Base-by-base conservation (phyloP, 179 eudicot species). In the Sideroxylon spinosum region DNA sequence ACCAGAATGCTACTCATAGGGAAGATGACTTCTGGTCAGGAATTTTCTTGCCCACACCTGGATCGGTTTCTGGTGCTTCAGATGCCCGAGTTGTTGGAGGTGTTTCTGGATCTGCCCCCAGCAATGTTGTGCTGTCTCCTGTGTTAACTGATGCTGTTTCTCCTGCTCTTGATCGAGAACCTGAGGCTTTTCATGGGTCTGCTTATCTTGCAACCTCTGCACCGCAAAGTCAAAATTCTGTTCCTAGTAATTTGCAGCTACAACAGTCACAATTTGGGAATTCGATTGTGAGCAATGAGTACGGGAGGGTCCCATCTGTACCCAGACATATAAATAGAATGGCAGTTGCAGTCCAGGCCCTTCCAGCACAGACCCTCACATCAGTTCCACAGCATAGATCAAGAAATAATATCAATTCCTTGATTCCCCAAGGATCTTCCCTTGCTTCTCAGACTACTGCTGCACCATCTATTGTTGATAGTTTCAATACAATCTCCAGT, bases 271-370 rank as follows among this genome's bases (percentile, higher is more conserved):
- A 81, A 46, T 32, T 14, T 56, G 81, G 71, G 6, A 84, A 81
- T 63, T 46, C 86, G 73, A 6, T 76, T 64, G n/a, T 26, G 16
- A 70, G 68, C 80, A 87, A 79, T 85, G 87, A 85, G 37, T 85
- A 79, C 82, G 87, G 88, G 20, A 81, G 85, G 80, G 46, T 69
- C 28, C 71, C 84, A 52, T 22, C 86, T 61, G 72, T 84, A 68
- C 76, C 88, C 25, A 82, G 88, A 81, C 82, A 86, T 79, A 82
- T 84, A 50, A 85, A 37, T 64, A 80, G 96, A 84, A 76, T 68
- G 44, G 84, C 91, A 3, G 64, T 81, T 56, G 91, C 91, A 61
- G 81, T 85, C 79, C 98, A 90, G 83, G 92, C 93, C 57, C 92
- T 88, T 71, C 89, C 93, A 37, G 97, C 86, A 22, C 93, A 76